Evolutionary conservation across 352 stramenopile genomes (phyloP).

Genomic region (Peronospora farinosa): DNA sequence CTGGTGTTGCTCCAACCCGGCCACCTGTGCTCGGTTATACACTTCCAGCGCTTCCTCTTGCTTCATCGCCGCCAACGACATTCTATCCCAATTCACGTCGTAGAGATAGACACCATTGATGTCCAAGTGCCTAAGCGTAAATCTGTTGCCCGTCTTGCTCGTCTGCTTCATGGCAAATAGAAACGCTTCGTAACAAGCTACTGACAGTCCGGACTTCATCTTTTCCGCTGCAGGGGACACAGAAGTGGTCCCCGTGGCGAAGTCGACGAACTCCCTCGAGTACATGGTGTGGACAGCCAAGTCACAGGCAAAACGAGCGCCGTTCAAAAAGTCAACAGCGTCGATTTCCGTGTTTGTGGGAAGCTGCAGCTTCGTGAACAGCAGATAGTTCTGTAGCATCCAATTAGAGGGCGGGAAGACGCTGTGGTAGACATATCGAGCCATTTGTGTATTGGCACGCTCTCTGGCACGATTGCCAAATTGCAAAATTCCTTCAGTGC

Average conservation of each 20-base stretch:
- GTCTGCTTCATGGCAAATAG: conserved; percentile 50
- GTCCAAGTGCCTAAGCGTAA: conserved; percentile 45
- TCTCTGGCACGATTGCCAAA: conserved; percentile 23
- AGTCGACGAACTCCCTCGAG: conserved; percentile 48
- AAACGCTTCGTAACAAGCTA: conserved; percentile 46
- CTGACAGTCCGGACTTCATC: conserved; percentile 31
- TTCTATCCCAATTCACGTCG: conserved; percentile 40
- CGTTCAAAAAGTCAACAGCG: conserved; percentile 43
- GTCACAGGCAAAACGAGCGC: conserved; percentile 44
- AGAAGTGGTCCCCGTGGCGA: conserved; percentile 32
- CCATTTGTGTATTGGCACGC: conserved; percentile 16
- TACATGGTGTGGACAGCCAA: conserved; percentile 49
- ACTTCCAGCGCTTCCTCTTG: conserved; percentile 34
- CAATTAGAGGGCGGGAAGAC: conserved; percentile 34
- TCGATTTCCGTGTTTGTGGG: conserved; percentile 46
- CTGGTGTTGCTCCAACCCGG: conserved; percentile 31
- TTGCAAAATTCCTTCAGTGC: conserved; percentile 25
- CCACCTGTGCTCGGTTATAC: conserved; percentile 31
- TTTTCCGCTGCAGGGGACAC: conserved; percentile 36
- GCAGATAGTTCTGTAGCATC: conserved; percentile 30
- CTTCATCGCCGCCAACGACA: conserved; percentile 41
- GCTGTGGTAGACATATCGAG: conserved; percentile 29
- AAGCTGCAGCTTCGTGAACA: conserved; percentile 45
- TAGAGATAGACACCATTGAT: conserved; percentile 44
- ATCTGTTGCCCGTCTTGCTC: conserved; percentile 38